These are phyloP conservation scores for Trichopus zeylanicus DNA, from an alignment of 116 monocot genomes.

Conservation along the genomic window DNA sequence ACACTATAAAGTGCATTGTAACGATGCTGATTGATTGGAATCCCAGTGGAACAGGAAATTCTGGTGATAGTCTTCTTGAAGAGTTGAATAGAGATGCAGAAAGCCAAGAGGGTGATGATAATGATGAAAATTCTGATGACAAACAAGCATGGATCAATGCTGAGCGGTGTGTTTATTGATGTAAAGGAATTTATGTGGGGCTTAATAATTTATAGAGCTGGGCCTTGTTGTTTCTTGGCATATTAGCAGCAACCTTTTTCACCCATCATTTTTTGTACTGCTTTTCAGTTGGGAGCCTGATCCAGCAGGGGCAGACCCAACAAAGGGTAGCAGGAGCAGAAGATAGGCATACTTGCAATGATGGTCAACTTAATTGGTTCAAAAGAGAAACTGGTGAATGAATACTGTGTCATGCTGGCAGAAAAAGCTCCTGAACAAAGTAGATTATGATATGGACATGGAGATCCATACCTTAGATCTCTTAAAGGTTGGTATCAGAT, in stretches of 20 bases:
- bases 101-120: conserved; percentile 59
- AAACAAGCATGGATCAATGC: conserved; percentile 90
- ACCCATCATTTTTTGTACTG: not conserved
- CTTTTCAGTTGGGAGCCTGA: conserved; percentile 95
- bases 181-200: too few species aligned
- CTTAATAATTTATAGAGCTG: not conserved
- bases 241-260: not conserved
- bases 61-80: conserved; percentile 82
- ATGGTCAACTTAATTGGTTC: conserved; percentile 94
- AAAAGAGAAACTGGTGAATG: conserved; percentile 91
- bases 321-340: conserved; percentile 61
- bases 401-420: conserved; percentile 94
- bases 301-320: conserved; percentile 79
- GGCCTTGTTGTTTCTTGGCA: conserved; percentile 1
- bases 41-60: conserved; percentile 50
- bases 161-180: conserved; percentile 42
- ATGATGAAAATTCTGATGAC: conserved; percentile 66
- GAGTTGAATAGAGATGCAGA: conserved; percentile 87
- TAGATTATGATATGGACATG: conserved; percentile 94
- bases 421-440: conserved; percentile 93
- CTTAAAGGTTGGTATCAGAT: conserved; percentile 61
- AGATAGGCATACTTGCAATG: conserved; percentile 88
- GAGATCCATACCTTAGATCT: conserved; percentile 96
- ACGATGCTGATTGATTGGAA: conserved; percentile 96
- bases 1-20: conserved; percentile 99